These are phyloP conservation scores for Neofusicoccum umdonicola DNA, from an alignment of 2,329 filamentous ascomycete genomes.

Conservation along the genomic window DNA sequence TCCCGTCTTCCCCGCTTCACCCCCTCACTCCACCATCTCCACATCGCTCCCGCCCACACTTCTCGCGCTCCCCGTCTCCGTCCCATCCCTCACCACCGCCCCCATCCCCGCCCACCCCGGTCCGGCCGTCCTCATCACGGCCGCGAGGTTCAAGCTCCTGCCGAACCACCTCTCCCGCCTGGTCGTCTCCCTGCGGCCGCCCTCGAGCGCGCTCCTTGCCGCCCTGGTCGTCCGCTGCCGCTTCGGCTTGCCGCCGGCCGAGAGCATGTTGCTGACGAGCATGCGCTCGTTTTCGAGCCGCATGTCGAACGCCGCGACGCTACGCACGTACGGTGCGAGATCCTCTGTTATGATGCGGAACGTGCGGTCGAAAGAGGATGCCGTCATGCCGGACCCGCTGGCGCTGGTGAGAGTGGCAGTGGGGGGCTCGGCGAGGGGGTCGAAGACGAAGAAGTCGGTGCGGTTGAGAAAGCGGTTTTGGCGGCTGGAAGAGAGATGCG, in stretches of 20 bases:
- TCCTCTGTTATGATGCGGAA: slow-evolving; percentile 67
- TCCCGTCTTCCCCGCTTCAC: no score
- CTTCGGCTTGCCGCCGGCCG: slow-evolving; percentile 57
- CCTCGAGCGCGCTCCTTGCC: slow-evolving; percentile 74
- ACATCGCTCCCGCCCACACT: neutral
- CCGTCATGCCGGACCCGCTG: slow-evolving; percentile 51
- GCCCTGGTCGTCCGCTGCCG: slow-evolving; percentile 69
- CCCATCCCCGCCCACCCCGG: slow-evolving; percentile 38
- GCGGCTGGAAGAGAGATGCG: slow-evolving; percentile 22
- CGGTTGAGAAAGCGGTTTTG: slow-evolving; percentile 30
- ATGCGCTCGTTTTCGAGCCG: slow-evolving; percentile 66
- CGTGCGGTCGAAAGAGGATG: slow-evolving; percentile 75
- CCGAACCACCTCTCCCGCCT: slow-evolving; percentile 72
- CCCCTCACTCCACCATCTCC: neutral
- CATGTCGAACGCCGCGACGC: slow-evolving; percentile 75
- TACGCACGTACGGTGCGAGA: slow-evolving; percentile 84
- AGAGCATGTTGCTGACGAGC: slow-evolving; percentile 61
- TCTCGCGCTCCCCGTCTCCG: slow-evolving; percentile 21
- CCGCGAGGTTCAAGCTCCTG: slow-evolving; percentile 56
- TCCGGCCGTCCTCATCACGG: slow-evolving; percentile 63
- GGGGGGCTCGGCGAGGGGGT: slow-evolving; percentile 47
- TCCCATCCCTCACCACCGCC: neutral
- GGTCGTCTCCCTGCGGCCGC: slow-evolving; percentile 64
- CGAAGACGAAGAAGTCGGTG: slow-evolving; percentile 50
- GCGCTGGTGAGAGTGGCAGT: slow-evolving; percentile 28